phyloP scores from a whole-genome alignment of 495 filamentous ascomycete genomes.

The Neurospora pannonica region DNA sequence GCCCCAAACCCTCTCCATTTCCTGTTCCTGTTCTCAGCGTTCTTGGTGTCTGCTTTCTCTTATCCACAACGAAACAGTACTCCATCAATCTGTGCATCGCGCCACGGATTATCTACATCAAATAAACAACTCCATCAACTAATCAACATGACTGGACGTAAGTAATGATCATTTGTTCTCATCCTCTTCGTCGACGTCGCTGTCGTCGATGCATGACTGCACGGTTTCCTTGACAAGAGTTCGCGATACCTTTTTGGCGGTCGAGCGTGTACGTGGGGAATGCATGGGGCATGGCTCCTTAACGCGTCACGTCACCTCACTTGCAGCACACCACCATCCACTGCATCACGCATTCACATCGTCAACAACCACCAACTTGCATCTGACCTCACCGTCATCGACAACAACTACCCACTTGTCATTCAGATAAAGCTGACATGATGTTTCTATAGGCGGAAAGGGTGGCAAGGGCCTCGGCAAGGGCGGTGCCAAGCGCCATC shows the following conservation, averaged over 20 bases:
- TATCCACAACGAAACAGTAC: slow-evolving; percentile 13
- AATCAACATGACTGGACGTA: slow-evolving; percentile 91
- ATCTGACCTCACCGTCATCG: background rate
- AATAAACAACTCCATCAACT: slow-evolving; percentile 19
- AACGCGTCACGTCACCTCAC: slow-evolving; percentile 15
- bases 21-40: background rate
- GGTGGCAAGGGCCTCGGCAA: slow-evolving; percentile 86
- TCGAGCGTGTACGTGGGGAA: slow-evolving; percentile 15
- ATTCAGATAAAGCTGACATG: slow-evolving; percentile 11
- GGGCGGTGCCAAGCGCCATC: slow-evolving; percentile 88
- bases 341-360: background rate
- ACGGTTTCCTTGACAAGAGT: slow-evolving; percentile 7
- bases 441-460: slow-evolving; percentile 53
- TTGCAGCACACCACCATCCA: background rate
- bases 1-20: background rate
- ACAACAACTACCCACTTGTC: background rate
- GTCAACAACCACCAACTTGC: background rate
- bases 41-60: background rate
- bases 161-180: slow-evolving; percentile 38
- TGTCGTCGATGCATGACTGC: slow-evolving; percentile 6
- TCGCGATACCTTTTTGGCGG: slow-evolving; percentile 17
- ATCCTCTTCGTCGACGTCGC: slow-evolving; percentile 8
- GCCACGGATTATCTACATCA: slow-evolving; percentile 19
- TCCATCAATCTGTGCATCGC: slow-evolving; percentile 16
- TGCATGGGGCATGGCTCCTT: slow-evolving; percentile 7